phyloP scores from a whole-genome alignment of 2,329 filamentous ascomycete genomes.

The Sporothrix pseudoabietina region DNA sequence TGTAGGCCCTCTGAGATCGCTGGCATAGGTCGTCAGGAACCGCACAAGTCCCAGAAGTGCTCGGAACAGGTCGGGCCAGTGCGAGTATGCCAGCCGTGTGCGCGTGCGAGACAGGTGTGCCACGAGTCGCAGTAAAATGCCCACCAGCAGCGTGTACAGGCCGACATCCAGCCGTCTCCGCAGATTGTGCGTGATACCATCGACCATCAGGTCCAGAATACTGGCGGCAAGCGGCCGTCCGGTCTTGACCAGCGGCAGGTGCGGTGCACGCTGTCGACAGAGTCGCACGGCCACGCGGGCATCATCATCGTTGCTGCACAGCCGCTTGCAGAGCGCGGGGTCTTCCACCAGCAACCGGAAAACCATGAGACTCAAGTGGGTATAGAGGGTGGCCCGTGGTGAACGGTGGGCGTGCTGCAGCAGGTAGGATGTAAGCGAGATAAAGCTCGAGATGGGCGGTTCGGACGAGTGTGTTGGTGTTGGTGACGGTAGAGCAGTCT shows the following conservation, averaged over 20 bases:
- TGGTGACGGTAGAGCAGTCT: not conserved
- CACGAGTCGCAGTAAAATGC: conserved; percentile 78
- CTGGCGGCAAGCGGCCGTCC: conserved; percentile 74
- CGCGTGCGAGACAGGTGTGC: conserved; percentile 82
- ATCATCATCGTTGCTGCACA: conserved; percentile 54
- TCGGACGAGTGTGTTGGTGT: conserved; percentile 49
- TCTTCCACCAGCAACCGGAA: conserved; percentile 88
- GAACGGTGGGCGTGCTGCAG: conserved; percentile 91
- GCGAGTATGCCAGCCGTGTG: conserved; percentile 75
- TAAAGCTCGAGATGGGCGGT: conserved; percentile 75
- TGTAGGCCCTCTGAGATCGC: conserved; percentile 62
- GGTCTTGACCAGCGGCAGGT: conserved; percentile 71
- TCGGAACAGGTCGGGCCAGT: conserved; percentile 95
- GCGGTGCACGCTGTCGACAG: conserved; percentile 86
- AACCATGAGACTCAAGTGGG: conserved; percentile 81
- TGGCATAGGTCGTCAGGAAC: conserved; percentile 84
- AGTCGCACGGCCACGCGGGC: conserved; percentile 71
- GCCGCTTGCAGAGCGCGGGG: conserved; percentile 73
- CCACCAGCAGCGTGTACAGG: conserved; percentile 79
- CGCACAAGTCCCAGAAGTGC: conserved; percentile 83
- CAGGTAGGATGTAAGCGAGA: conserved; percentile 90
- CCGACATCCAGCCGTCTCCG: conserved; percentile 80
- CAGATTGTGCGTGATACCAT: conserved; percentile 92
- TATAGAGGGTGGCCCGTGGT: conserved; percentile 74
- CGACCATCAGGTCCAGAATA: conserved; percentile 83